Percentiles rank a stretch among this genome's conserved stretches.
Conservation (phyloP, 805 yeast species). For the Geotrichum ghanense region DNA sequence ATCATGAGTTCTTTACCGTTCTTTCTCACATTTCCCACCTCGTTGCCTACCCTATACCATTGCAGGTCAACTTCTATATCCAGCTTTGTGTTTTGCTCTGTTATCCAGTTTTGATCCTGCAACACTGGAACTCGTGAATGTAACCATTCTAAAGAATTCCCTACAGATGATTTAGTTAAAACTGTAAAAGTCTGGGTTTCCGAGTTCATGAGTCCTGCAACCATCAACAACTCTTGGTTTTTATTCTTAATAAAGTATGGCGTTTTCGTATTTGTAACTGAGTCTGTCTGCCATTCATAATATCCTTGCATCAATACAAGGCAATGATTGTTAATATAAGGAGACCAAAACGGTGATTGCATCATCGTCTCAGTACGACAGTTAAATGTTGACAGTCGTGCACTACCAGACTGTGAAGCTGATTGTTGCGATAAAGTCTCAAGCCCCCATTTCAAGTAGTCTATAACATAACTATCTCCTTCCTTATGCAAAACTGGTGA, state of each 20-base stretch:
- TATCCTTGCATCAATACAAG: slow-evolving; percentile 73
- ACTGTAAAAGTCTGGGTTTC: slow-evolving; percentile 83
- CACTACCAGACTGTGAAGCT: slow-evolving; percentile 9
- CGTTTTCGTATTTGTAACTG: slow-evolving; percentile 24
- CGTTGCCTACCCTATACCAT: neutral
- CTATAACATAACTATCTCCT: slow-evolving; percentile 15
- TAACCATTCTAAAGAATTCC: slow-evolving; percentile 43
- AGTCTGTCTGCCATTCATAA: slow-evolving; percentile 59
- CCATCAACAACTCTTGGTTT: slow-evolving; percentile 41
- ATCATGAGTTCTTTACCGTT: neutral
- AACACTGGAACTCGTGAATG: slow-evolving; percentile 78
- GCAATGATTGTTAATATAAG: slow-evolving; percentile 30
- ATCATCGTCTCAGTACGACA: slow-evolving; percentile 56
- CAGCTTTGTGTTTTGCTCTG: neutral
- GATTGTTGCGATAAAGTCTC: slow-evolving; percentile 47
- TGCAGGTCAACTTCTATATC: neutral
- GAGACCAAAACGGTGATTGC: slow-evolving; percentile 44
- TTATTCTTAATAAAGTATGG: slow-evolving; percentile 59
- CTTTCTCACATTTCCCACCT: neutral
- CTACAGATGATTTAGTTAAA: slow-evolving; percentile 77
- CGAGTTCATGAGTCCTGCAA: slow-evolving; percentile 56
- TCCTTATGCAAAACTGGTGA: neutral
- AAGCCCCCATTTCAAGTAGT: slow-evolving; percentile 71
- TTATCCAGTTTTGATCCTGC: no score
- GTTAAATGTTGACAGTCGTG: slow-evolving; percentile 37